A percentile compares a stretch with the other conserved stretches of the same genome.
Evolutionary conservation across 495 filamentous ascomycete genomes (phyloP).

Genomic region (Aspergillus campestris): DNA sequence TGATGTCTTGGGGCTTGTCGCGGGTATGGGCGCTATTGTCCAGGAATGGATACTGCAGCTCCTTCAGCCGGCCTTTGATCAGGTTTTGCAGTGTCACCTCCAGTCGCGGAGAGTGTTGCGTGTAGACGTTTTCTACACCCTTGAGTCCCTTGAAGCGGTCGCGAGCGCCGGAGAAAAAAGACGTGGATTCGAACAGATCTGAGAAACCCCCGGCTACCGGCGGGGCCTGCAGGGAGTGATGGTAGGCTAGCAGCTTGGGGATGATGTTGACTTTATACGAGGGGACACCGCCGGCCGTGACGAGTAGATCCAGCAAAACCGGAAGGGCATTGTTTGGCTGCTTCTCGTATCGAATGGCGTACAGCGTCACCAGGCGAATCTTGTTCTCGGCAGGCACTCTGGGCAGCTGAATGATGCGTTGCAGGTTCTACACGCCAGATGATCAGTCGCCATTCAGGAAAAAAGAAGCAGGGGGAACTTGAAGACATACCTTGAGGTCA

Average conservation of each 20-base stretch:
- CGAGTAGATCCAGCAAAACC: slow-evolving; percentile 75
- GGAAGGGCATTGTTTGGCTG: slow-evolving; percentile 72
- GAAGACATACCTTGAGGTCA: slow-evolving; percentile 65
- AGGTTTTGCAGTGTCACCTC: slow-evolving; percentile 84
- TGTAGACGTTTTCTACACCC: slow-evolving; percentile 97
- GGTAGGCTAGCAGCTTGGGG: slow-evolving; percentile 70
- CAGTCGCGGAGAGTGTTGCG: slow-evolving; percentile 85
- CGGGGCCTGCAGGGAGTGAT: slow-evolving; percentile 68
- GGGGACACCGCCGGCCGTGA: slow-evolving; percentile 65
- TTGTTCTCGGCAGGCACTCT: slow-evolving; percentile 71
- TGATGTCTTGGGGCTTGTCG: slow-evolving; percentile 93
- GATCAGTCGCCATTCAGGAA: neutral
- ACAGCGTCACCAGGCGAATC: slow-evolving; percentile 79
- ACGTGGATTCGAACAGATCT: slow-evolving; percentile 84
- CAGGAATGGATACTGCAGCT: slow-evolving; percentile 83
- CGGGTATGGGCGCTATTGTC: slow-evolving; percentile 75
- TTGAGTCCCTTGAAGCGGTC: slow-evolving; percentile 91
- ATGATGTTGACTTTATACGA: slow-evolving; percentile 65
- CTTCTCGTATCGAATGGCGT: slow-evolving; percentile 84
- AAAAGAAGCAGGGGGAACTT: neutral
- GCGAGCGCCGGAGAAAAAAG: slow-evolving; percentile 83
- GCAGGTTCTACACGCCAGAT: slow-evolving; percentile 52
- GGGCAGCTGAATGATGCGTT: slow-evolving; percentile 71
- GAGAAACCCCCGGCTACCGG: slow-evolving; percentile 66
- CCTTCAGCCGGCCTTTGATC: slow-evolving; percentile 79